These are phyloP conservation scores for Xylaria palmicola DNA, from an alignment of 495 filamentous ascomycete genomes.

Conservation along the genomic window DNA sequence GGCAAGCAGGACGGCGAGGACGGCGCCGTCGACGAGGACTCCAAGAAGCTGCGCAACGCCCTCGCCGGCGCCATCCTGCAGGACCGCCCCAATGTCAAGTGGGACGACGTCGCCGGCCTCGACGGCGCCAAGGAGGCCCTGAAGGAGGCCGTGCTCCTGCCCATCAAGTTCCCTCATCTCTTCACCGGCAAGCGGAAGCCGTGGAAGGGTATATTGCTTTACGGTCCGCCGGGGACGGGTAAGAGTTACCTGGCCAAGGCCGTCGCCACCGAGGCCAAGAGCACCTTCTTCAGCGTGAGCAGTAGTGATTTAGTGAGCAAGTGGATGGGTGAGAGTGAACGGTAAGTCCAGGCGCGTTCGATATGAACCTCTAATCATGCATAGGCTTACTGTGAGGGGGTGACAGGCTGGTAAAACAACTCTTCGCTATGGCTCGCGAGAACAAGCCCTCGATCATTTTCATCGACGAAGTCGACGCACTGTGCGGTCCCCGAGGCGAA, in stretches of 20 bases:
- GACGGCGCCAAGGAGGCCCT: constrained; percentile 94
- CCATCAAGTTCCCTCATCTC: constrained; percentile 96
- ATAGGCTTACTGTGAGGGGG: constrained; percentile 8
- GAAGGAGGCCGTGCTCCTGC: constrained; percentile 95
- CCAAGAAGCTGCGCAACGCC: constrained; percentile 89
- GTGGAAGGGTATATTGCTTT: constrained; percentile 96
- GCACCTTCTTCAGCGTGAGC: constrained; percentile 99
- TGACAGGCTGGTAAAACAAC: constrained; percentile 85
- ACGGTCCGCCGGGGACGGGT: constrained; percentile 94
- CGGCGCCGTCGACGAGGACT: constrained; percentile 73
- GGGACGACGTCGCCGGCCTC: constrained; percentile 98
- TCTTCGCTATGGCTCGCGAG: constrained; percentile 97
- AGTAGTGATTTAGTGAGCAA: constrained; percentile 96
- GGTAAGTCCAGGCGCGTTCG: constrained; percentile 55
- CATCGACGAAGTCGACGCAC: constrained; percentile 97
- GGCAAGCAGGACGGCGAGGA: constrained; percentile 49
- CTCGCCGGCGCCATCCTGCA: constrained; percentile 89
- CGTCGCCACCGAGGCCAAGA: constrained; percentile 96
- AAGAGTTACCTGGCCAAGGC: constrained; percentile 97
- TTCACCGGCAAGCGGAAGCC: constrained; percentile 97
- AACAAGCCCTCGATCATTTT: constrained; percentile 99
- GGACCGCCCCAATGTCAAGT: constrained; percentile 91
- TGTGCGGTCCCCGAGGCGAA: constrained; percentile 94
- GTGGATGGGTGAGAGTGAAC: constrained; percentile 99
- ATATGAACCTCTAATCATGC: background rate